Evolutionary conservation across 345 rosid species (phyloP).

Genomic region (Triadica sebifera): DNA sequence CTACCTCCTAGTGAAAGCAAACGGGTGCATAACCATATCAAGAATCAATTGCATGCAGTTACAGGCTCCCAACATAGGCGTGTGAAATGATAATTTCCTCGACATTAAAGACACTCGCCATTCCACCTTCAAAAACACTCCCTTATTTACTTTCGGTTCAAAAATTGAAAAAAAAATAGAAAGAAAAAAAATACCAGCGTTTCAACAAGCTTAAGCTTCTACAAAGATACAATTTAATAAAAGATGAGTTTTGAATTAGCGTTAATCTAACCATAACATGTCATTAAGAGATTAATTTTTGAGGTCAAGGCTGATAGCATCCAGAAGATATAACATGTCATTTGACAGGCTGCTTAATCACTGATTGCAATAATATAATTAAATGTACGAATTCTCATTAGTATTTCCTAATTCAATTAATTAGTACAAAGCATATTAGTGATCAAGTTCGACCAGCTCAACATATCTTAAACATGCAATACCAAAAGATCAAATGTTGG

Average conservation of each 20-base stretch:
- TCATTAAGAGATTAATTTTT: no score
- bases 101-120: no score
- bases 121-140: no score
- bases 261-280: not conserved
- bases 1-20: not conserved
- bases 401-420: not conserved
- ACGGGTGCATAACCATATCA: not conserved
- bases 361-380: not conserved
- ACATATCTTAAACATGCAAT: constrained; percentile 12
- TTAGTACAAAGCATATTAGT: not conserved
- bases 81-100: not conserved
- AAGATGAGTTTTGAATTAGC: not conserved
- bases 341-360: not conserved
- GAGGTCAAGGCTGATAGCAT: not conserved
- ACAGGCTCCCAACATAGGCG: not conserved
- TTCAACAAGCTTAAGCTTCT: not conserved
- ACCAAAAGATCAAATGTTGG: not conserved
- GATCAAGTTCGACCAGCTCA: not conserved
- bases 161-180: no score
- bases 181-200: no score
- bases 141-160: no score
- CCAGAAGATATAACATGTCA: not conserved
- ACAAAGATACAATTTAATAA: not conserved
- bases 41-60: not conserved
- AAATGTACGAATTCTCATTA: not conserved